Evolutionary conservation across 192 early-diverging fungal genomes (phyloP), one percentile per base, ranked within the genome.

Genomic region (Cladochytrium replicatum): DNA sequence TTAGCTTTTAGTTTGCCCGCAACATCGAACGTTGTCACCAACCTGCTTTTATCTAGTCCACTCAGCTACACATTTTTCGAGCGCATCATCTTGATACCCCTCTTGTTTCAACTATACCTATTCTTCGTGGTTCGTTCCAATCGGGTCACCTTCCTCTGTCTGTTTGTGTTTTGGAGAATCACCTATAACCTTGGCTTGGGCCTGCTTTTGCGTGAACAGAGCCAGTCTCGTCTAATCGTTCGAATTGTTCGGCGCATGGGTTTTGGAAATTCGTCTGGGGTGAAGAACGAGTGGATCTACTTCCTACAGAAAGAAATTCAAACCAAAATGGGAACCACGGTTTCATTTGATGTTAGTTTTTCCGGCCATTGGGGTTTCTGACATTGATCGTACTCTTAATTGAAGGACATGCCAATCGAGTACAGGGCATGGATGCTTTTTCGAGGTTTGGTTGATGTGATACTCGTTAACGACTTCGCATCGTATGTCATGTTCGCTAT

Each of bases 341-440:
- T 87, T 58, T 66, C 76, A 43, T 91, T 85, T 68, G 85, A 86
- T 44, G 83, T 78, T 74, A 58, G 55, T 58, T 57, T 24, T 50
- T 24, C 42, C 21, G 21, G 31, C 29, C 13, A 30, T 22, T 53
- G 22, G 17, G 46, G 29, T 26, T 31, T 17, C 9, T 39, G 41
- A 21, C 15, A 47, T 49, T 41, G 0, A 46, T 50, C 42, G 2
- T 57, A 32, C 3, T 46, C 9, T 11, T 52, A 6, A 25, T 34
- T 49, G 22, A 47, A 80, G 77, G 48, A 61, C n/a, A 79, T 80
- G 41, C 93, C 94, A 8, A 71, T 92, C 53, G 94, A 98, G 67
- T 98, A 87, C 75, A 96, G 93, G 50, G 82, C 86, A 13, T 98
- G 94, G 94, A 67, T 96, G 39, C 72, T 98, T 5, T 98, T 87